Percentiles rank a stretch among this genome's conserved stretches.
Evolutionary conservation across 73 alveolate genomes (phyloP).

Genomic region (Uronychia binucleata): DNA sequence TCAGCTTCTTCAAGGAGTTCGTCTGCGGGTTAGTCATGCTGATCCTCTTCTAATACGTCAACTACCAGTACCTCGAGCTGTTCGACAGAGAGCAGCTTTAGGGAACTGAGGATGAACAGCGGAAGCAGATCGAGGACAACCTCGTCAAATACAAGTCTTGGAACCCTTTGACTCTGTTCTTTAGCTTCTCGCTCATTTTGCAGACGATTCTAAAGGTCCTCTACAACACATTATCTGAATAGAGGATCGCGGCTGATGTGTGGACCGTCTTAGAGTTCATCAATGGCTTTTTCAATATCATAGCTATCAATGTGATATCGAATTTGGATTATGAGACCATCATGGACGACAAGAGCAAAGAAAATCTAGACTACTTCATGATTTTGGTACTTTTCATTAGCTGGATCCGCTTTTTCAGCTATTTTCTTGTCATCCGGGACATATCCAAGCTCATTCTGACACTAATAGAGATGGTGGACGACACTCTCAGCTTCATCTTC

Average conservation of each 20-base stretch:
- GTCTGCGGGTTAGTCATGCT: slow-evolving; percentile 36
- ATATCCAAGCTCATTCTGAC: slow-evolving; percentile 48
- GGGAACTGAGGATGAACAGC: background rate
- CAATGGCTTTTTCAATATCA: slow-evolving; percentile 21
- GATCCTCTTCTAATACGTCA: slow-evolving; percentile 54
- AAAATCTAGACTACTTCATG: slow-evolving; percentile 43
- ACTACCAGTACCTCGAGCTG: slow-evolving; percentile 35
- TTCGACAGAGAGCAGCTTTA: slow-evolving; percentile 8
- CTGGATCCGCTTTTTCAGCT: slow-evolving; percentile 57
- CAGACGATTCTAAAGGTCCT: slow-evolving; percentile 15
- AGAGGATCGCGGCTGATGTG: slow-evolving; percentile 32
- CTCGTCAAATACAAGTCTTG: slow-evolving; percentile 33
- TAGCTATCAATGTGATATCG: slow-evolving; percentile 17
- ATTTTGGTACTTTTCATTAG: slow-evolving; percentile 37
- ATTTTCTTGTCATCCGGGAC: slow-evolving; percentile 31
- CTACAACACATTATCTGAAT: slow-evolving; percentile 17
- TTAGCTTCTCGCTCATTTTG: slow-evolving; percentile 20
- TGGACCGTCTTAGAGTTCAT: slow-evolving; percentile 55
- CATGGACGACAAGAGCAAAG: slow-evolving; percentile 1
- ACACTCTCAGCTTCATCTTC: slow-evolving; percentile 49
- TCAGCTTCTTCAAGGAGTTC: slow-evolving; percentile 38
- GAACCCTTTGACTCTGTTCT: slow-evolving; percentile 29
- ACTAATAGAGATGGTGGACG: slow-evolving; percentile 47
- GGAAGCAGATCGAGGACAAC: background rate
- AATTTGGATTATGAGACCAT: background rate